Evolutionary conservation across 1,284 basidiomycete species (phyloP), one percentile per base, ranked within the genome.

Genomic region (Ganoderma sp.): DNA sequence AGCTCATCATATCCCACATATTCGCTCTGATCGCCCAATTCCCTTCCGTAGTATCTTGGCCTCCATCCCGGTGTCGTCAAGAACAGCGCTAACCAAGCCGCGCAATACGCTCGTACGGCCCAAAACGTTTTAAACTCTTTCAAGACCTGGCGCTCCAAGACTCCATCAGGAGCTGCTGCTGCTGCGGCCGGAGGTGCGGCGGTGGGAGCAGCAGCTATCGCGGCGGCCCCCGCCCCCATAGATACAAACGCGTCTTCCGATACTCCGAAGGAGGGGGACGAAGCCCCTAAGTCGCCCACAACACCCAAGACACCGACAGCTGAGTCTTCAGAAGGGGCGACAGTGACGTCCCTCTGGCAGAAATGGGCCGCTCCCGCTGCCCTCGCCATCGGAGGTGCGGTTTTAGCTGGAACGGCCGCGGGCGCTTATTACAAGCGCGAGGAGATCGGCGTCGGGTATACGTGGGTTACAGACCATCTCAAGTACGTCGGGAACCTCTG

Each of bases 31-130:
- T 42, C 5, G 8, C 17, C 41, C 60, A 37, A 15, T 67, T 73
- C 59, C 48, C 61, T 58, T 59, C 48, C 69, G 10, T 39, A 96
- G 93, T 97, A 92, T 78, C 86, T 94, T 34, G 95, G 95, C 14
- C 83, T 98, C 12, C 91, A 98, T 75, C 96, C 96, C 0, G 84
- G 84, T 66, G 90, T 96, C 14, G 94, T 97, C 84, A 96, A 96
- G 82, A 90, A 96, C 77, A 86, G 87, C 56, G 88, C 94, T 1
- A 90, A 89, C 1, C 93, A 94, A 77, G 94, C 90, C 0, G 86
- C 89, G 1, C 86, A 88, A 69, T 93, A 94, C 75, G 88, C 90
- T 10, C 87, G 87, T 68, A 83, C 88, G 5, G 95, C 93, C 1
- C 85, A 85, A 54, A 79, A 87, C 42, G 80, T 88, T 8, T 81